These are phyloP conservation scores for Meredithiella fracta DNA, from an alignment of 2,329 filamentous ascomycete species.

Conservation along the genomic window DNA sequence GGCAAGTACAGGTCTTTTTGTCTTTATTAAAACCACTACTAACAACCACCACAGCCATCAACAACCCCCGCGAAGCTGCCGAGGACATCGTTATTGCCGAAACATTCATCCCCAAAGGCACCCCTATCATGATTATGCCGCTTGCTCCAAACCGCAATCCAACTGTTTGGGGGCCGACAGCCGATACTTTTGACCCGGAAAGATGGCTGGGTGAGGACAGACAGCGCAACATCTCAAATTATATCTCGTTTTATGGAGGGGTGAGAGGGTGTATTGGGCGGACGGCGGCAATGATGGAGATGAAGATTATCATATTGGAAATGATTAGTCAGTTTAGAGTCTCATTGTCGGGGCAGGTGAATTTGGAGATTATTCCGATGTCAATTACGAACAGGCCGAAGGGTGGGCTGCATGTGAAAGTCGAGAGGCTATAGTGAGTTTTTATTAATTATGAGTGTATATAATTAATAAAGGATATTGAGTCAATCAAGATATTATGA, in stretches of 20 bases:
- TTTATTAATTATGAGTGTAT: no score
- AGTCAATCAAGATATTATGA: no score
- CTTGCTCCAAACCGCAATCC: conserved; percentile 23
- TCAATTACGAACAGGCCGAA: conserved; percentile 12
- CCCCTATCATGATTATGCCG: conserved; percentile 22
- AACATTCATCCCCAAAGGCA: conserved; percentile 23
- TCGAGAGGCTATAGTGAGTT: conserved; percentile 4
- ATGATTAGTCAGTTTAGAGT: conserved; percentile 21
- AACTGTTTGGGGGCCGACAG: conserved; percentile 24
- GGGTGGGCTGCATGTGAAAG: conserved; percentile 3
- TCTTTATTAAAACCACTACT: background rate
- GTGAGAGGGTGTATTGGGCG: conserved; percentile 25
- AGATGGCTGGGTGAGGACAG: conserved; percentile 22
- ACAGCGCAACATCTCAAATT: conserved; percentile 19
- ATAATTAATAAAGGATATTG: no score
- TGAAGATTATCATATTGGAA: conserved; percentile 23
- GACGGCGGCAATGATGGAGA: conserved; percentile 22
- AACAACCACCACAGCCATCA: conserved; percentile 18
- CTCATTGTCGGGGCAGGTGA: conserved; percentile 15
- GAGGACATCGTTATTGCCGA: conserved; percentile 22
- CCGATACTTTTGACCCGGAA: conserved; percentile 22
- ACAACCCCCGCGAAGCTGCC: conserved; percentile 20
- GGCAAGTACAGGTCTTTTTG: conserved; percentile 12
- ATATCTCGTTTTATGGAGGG: conserved; percentile 24
- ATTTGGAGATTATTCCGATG: conserved; percentile 17